Conservation (phyloP, 2,329 filamentous ascomycete species). For the Tothia fuscella region DNA sequence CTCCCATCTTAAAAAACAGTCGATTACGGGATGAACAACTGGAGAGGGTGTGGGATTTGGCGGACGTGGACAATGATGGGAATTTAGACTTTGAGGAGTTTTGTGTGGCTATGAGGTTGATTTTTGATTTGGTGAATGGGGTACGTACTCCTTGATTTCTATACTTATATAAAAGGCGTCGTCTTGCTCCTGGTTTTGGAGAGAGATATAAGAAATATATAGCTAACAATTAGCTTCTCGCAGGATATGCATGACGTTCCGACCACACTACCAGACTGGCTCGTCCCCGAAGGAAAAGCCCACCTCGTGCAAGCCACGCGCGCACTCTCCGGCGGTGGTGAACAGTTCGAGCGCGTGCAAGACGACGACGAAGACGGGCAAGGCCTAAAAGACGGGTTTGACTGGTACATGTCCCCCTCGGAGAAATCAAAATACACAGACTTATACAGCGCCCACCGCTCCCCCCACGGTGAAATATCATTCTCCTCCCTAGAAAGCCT, state of each 20-base stretch:
- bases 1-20: constrained; percentile 61
- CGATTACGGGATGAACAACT: constrained; percentile 69
- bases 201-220: background rate
- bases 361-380: constrained; percentile 67
- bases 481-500: constrained; percentile 71
- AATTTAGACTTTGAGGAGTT: constrained; percentile 99
- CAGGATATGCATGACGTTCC: constrained; percentile 59
- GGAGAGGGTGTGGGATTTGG: constrained; percentile 94
- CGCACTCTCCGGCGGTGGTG: constrained; percentile 59
- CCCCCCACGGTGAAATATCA: constrained; percentile 64
- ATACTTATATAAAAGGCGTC: too few species aligned
- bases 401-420: constrained; percentile 95
- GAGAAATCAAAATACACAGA: constrained; percentile 94
- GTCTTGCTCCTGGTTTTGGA: constrained; percentile 2
- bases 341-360: constrained; percentile 69
- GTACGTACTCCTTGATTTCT: too few species aligned
- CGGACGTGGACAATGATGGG: constrained; percentile 94
- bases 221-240: constrained; percentile 3
- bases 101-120: constrained; percentile 95
- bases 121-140: constrained; percentile 94
- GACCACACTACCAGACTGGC: constrained; percentile 76
- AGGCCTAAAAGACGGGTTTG: constrained; percentile 89
- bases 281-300: constrained; percentile 70
- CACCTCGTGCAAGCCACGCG: constrained; percentile 30
- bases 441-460: constrained; percentile 87